Evolutionary conservation across 768 basidiomycete genomes (phyloP).

Genomic region (Mycena kentingensis): DNA sequence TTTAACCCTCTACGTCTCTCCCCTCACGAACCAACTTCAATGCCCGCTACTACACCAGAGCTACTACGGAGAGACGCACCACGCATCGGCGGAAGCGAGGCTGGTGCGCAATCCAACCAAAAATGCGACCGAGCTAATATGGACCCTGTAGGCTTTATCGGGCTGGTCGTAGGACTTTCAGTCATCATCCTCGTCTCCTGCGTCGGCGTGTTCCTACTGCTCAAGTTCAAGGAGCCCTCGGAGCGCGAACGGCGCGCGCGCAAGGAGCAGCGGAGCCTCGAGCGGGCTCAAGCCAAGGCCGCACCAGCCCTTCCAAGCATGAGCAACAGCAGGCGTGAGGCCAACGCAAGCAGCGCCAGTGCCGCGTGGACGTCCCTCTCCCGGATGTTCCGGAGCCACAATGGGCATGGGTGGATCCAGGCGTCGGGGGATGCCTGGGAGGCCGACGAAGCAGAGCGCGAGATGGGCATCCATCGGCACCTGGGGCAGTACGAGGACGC

Average conservation of each 20-base stretch:
- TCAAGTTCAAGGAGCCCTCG: constrained; percentile 50
- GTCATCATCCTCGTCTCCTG: constrained; percentile 56
- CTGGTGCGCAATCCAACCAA: constrained; percentile 5
- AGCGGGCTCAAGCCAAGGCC: background rate
- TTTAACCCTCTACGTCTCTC: too few relatives aligned
- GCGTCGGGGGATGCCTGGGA: constrained; percentile 28
- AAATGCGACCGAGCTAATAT: background rate
- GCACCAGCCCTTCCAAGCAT: background rate
- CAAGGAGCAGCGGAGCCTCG: constrained; percentile 26
- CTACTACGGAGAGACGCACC: constrained; percentile 7
- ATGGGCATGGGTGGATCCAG: constrained; percentile 22
- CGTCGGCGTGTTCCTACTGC: constrained; percentile 56
- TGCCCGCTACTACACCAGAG: too few relatives aligned
- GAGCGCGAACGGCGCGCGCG: constrained; percentile 41
- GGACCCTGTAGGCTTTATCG: constrained; percentile 56
- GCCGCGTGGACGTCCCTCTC: constrained; percentile 1
- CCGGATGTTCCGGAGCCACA: constrained; percentile 1
- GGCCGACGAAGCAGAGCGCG: constrained; percentile 17
- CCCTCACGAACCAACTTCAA: too few relatives aligned
- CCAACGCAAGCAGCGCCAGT: background rate
- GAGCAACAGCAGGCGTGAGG: constrained; percentile 9
- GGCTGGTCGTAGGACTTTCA: constrained; percentile 55
- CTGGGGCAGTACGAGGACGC: constrained; percentile 13
- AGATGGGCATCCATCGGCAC: constrained; percentile 6
- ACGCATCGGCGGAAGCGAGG: constrained; percentile 15